Evolutionary conservation across 2,329 filamentous ascomycete species (phyloP), one percentile per base, ranked within the genome.

Genomic region (Metarhizium anisopliae): DNA sequence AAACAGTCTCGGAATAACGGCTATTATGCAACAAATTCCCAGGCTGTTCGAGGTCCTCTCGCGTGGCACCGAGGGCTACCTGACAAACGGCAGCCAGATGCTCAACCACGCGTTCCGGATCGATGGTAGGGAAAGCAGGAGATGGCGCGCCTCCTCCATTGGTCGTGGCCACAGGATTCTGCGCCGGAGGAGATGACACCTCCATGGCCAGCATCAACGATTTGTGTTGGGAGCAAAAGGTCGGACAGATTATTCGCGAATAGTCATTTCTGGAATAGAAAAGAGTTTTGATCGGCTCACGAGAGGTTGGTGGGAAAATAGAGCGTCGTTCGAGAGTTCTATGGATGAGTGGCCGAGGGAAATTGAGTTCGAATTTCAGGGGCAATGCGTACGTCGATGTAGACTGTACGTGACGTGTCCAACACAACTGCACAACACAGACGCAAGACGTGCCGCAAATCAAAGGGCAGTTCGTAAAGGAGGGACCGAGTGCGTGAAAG

Each of bases 1-100:
- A 85, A 56, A 95, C 75, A 6, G 94, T 96, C 64, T 97, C 93
- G 54, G 79, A 75, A 62, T 90, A 82, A 62, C 80, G 83, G 56
- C 78, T 73, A 65, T 85, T 79, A 57, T 91, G 90, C 59, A 99
- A 79, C 72, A 99, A 77, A 75, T 90, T 96, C 59, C 89, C 91
- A 16, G 85, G 76, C 60, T 83, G 82, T 70, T 93, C 85, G 55
- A 99, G 83, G 67, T 99, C 93, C 59, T 83, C 78, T 67, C 84
- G 84, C 56, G 82, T 82, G 63, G 89, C 87, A 61, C 89, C 89
- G 51, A 93, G 80, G 60, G 87, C 87, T 56, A 89, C 82, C 69
- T 85, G 80, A 62, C 90, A 82, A 57, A 92, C 81, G 58, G 83
- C 79, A 43, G 80, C 79, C 59, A 93, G 77, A 70, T 93, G 85